Base-by-base conservation (phyloP, 2,329 filamentous ascomycete genomes). In the Penicillium sp. region DNA sequence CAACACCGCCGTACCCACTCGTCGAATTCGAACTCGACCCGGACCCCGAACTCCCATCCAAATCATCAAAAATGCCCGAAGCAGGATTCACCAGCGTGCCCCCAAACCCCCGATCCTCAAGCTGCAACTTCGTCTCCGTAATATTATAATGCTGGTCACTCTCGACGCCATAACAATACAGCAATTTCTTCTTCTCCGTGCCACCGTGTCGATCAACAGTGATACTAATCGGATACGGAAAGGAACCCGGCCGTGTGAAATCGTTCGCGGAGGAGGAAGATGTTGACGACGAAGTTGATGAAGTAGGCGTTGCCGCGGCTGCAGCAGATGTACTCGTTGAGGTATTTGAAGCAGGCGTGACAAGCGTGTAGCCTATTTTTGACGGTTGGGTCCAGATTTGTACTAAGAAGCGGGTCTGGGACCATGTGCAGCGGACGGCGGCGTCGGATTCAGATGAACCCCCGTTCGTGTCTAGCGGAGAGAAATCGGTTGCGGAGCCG, bases 121-220 rank as follows among this genome's bases (percentile, higher is more conserved):
- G 66, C 61, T 84, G 75, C 60, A 87, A 75, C 60, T 76, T 78
- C 64, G 78, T 80, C 14, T 73, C 71, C 28, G 78, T 76, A 4
- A 77, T 70, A 46, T 81, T 73, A 60, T 86, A 80, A 45, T 78
- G 77, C 6, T 80, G 78, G 14, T 79, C 72, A 25, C 75, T 74
- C 64, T 86, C 80, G 62, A 89, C 72, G 1, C 78, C 79, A 68
- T 87, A 88, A 76, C 86, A 88, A 68, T 87, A 88, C 0, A 86
- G 76, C 62, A 84, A 81, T 72, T 88, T 89, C 63, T 81, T 74
- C 28, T 75, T 75, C 0, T 79, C 73, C 10, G 79, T 73, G 1
- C 86, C 86, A 11, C 86, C 85, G 65, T 88, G 85, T 2, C 87
- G 79, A 68, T 89, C 87, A 2, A 88, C 60, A 0, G 83, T 84